Conservation (phyloP, 177 flowering plant species). For the Vitis hybrid region DNA sequence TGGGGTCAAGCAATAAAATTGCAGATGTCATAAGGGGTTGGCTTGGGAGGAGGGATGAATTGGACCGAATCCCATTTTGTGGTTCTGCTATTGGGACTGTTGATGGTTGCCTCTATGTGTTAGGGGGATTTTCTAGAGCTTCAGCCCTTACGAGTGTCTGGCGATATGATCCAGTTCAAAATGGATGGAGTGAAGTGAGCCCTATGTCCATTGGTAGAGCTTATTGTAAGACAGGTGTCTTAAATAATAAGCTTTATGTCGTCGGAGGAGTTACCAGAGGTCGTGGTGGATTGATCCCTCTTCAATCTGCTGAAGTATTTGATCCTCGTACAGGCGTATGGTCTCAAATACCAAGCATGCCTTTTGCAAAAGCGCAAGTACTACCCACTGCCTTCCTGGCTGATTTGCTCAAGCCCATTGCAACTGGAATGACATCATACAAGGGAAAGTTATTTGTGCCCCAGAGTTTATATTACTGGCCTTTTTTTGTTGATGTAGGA, state of each 20-base stretch:
- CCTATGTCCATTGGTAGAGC: constrained; percentile 72
- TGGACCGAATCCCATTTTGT: constrained; percentile 53
- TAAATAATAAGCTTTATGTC: constrained; percentile 61
- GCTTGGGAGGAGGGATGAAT: constrained; percentile 56
- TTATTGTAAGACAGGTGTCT: constrained; percentile 63
- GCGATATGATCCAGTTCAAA: constrained; percentile 63
- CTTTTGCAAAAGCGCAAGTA: constrained; percentile 65
- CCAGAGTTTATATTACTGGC: constrained; percentile 85
- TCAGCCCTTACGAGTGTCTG: constrained; percentile 60
- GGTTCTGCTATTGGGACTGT: constrained; percentile 74
- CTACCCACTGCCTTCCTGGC: constrained; percentile 70
- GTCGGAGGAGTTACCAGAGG: constrained; percentile 78
- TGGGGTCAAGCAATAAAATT: constrained; percentile 41
- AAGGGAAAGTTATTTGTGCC: constrained; percentile 70
- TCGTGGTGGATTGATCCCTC: constrained; percentile 65
- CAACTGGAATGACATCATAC: constrained; percentile 85
- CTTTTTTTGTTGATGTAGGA: constrained; percentile 82
- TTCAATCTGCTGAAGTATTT: constrained; percentile 77
- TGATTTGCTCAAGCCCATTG: constrained; percentile 79
- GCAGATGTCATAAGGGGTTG: constrained; percentile 58
- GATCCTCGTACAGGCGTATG: constrained; percentile 58
- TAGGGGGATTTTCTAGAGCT: constrained; percentile 70
- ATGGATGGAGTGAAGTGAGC: constrained; percentile 58
- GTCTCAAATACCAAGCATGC: constrained; percentile 75
- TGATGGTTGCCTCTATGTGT: constrained; percentile 65